phyloP scores from a whole-genome alignment of 441 rosid species.

The Codiaeum variegatum region DNA sequence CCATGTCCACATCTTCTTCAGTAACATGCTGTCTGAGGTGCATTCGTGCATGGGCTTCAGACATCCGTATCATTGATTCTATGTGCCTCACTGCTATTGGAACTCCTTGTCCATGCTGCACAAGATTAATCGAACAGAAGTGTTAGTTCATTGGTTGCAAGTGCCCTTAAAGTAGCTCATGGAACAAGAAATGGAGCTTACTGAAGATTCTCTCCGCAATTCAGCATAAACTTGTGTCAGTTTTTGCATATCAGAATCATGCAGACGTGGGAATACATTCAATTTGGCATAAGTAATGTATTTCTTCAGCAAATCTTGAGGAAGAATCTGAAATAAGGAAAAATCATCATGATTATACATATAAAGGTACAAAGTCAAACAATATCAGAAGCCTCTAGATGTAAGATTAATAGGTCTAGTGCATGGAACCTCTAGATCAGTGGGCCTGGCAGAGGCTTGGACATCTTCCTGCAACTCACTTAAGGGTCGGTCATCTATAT shows the following conservation, averaged over 20 bases:
- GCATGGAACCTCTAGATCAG: constrained; percentile 62
- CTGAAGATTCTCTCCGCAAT: constrained; percentile 82
- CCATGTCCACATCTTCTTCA: constrained; percentile 95
- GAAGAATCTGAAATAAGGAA: constrained; percentile 51
- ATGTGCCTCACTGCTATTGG: constrained; percentile 95
- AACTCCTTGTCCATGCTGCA: constrained; percentile 93
- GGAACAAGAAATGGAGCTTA: constrained; percentile 22
- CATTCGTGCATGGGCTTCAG: constrained; percentile 98
- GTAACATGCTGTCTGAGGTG: constrained; percentile 87
- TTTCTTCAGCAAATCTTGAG: constrained; percentile 85
- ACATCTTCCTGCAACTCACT: constrained; percentile 54
- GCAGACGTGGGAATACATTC: constrained; percentile 79
- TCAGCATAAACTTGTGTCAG: constrained; percentile 91
- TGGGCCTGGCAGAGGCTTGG: constrained; percentile 44
- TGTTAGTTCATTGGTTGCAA: constrained; percentile 13
- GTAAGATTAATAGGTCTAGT: constrained; percentile 8
- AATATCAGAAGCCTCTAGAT: constrained; percentile 7
- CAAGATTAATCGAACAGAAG: constrained; percentile 14
- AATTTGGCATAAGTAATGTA: constrained; percentile 87
- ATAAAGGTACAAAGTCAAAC: background rate
- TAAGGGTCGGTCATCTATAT: constrained; percentile 50
- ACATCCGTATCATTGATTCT: constrained; percentile 96
- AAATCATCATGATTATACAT: background rate
- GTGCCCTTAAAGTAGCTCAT: background rate
- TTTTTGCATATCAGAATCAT: constrained; percentile 79